Evolutionary conservation across 208 protist species (phyloP), one percentile per base, ranked within the genome.

Genomic region (Balamuthia mandrillaris): DNA sequence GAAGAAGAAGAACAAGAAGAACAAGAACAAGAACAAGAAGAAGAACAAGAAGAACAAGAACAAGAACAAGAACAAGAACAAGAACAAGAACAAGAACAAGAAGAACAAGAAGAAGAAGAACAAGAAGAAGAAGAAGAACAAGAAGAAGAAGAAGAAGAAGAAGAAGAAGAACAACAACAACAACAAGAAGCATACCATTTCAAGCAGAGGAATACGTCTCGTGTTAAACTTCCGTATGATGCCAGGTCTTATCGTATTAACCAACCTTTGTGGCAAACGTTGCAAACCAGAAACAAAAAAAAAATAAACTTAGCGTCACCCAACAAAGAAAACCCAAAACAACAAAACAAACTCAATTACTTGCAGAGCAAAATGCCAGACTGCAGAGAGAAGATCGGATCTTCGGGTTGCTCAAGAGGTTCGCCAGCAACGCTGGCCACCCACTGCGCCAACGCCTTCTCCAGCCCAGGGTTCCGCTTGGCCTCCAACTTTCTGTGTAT

Each of bases 301-400:
- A n/a, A 65, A 21, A 29, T 4, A 29, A 29, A 5, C 3, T 29
- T n/a, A 63, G 12, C 24, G 9, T 63, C 9, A 21, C 5, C 21
- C 21, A 14, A 54, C 47, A 54, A 14, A 14, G 16, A 54, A 14
- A 14, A 54, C 47, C 47, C 14, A 54, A 24, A 24, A 18, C 16
- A 18, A 18, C 14, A 24, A 54, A 18, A 18, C 16, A 18, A 54
- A 37, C 29, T 27, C 10, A 37, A 4, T 7, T 81, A 81, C 74
- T 81, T 24, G 74, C 86, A 90, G 27, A 90, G 51, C 5, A 85
- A n/a, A 39, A 89, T 88, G 39, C 86, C 88, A 70, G 54, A 81
- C 16, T 77, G 35, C 2, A 90, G 66, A 16, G 82, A 89, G 39
- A 42, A 86, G n/a, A 87, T 70, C 9, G 85, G 56, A 33, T 87